phyloP scores from a whole-genome alignment of 371 early-diverging fungal genomes.

The Gilbertella persicaria region DNA sequence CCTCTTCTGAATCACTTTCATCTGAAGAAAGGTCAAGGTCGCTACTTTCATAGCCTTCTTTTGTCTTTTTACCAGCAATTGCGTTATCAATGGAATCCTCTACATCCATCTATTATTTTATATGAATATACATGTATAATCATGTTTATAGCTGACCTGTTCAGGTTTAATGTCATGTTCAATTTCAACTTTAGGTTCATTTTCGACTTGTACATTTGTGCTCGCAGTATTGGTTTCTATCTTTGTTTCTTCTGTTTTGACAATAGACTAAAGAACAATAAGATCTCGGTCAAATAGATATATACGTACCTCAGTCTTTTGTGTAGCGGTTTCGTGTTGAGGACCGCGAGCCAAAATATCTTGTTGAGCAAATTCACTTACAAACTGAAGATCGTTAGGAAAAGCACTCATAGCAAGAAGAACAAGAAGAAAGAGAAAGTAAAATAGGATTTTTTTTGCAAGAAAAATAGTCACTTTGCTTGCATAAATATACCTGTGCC shows the following conservation, averaged over 20 bases:
- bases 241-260: too few species aligned
- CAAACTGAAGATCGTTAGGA: constrained; percentile 14
- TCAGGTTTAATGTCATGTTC: background rate
- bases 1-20: constrained; percentile 25
- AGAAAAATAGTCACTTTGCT: background rate
- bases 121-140: background rate
- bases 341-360: background rate
- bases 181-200: background rate
- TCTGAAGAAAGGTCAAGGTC: constrained; percentile 35
- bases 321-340: background rate
- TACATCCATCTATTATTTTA: background rate
- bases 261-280: too few species aligned
- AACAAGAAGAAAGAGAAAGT: background rate
- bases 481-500: too few species aligned
- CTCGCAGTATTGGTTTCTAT: background rate
- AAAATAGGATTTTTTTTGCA: background rate
- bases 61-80: constrained; percentile 20
- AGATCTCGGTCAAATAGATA: background rate
- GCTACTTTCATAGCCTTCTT: constrained; percentile 35
- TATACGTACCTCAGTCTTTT: background rate
- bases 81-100: constrained; percentile 31
- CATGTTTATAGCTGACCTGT: background rate
- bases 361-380: constrained; percentile 11
- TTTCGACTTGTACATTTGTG: background rate
- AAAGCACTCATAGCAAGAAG: background rate